Evolutionary conservation across 805 yeast genomes (phyloP).

Genomic region (Yarrowia divulgata): DNA sequence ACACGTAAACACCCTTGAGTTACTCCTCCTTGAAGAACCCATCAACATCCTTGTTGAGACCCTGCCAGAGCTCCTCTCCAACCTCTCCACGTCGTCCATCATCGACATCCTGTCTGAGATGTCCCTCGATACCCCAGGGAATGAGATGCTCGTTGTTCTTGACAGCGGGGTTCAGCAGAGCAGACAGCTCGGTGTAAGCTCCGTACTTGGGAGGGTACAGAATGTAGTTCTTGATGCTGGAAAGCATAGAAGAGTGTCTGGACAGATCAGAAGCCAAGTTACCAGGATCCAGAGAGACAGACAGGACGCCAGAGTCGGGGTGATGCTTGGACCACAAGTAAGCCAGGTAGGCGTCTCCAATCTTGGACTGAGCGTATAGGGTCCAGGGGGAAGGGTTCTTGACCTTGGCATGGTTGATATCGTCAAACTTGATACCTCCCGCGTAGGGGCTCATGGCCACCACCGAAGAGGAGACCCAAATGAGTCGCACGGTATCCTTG

Average conservation of each 20-base stretch:
- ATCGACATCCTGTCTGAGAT: slow-evolving; percentile 52
- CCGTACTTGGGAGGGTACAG: slow-evolving; percentile 51
- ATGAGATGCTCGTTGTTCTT: slow-evolving; percentile 52
- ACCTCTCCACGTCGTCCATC: slow-evolving; percentile 49
- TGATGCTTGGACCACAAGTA: slow-evolving; percentile 52
- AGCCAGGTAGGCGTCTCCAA: slow-evolving; percentile 53
- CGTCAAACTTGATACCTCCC: slow-evolving; percentile 52
- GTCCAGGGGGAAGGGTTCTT: slow-evolving; percentile 40
- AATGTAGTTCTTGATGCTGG: slow-evolving; percentile 34
- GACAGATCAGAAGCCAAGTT: slow-evolving; percentile 51
- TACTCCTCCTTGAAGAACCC: slow-evolving; percentile 17
- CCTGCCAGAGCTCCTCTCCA: slow-evolving; percentile 52
- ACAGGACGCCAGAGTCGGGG: slow-evolving; percentile 50
- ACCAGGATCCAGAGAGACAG: slow-evolving; percentile 56
- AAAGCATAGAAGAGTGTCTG: slow-evolving; percentile 44
- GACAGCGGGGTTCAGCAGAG: slow-evolving; percentile 54
- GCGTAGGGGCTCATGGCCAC: slow-evolving; percentile 49
- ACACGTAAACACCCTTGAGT: background rate
- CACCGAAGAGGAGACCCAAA: slow-evolving; percentile 57
- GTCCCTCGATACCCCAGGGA: slow-evolving; percentile 57
- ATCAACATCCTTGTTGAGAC: slow-evolving; percentile 48
- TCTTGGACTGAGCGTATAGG: slow-evolving; percentile 57
- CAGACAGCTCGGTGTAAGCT: slow-evolving; percentile 57
- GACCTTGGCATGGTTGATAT: slow-evolving; percentile 47
- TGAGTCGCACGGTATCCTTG: slow-evolving; percentile 52